phyloP scores from a whole-genome alignment of 805 yeast genomes.

The Ogataea trehaloabstinens region DNA sequence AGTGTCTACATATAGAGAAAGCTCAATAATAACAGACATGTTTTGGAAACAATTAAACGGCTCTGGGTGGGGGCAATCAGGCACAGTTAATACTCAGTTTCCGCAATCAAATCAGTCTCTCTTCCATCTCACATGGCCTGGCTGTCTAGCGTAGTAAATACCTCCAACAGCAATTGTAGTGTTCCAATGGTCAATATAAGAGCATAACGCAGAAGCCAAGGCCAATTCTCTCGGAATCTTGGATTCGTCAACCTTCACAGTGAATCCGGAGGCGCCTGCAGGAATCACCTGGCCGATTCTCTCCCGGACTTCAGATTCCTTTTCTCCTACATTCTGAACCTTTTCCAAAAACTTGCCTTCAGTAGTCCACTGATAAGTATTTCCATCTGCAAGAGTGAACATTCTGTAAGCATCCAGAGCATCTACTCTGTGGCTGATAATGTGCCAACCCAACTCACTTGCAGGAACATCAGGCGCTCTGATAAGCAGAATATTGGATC shows the following conservation, averaged over 20 bases:
- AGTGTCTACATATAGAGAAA: too few relatives aligned
- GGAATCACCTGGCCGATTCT: constrained; percentile 58
- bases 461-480: constrained; percentile 49
- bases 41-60: too few relatives aligned
- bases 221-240: constrained; percentile 60
- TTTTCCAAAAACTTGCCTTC: constrained; percentile 56
- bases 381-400: constrained; percentile 60
- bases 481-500: constrained; percentile 57
- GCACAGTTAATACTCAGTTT: too few relatives aligned
- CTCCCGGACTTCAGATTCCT: constrained; percentile 61
- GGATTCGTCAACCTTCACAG: constrained; percentile 50
- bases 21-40: too few relatives aligned
- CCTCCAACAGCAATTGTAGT: constrained; percentile 63
- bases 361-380: constrained; percentile 64
- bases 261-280: constrained; percentile 55
- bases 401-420: constrained; percentile 59
- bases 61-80: too few relatives aligned
- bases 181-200: constrained; percentile 68
- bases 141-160: constrained; percentile 54
- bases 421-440: constrained; percentile 57
- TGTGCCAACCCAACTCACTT: constrained; percentile 63
- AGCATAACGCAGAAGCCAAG: constrained; percentile 55
- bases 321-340: constrained; percentile 59
- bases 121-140: constrained; percentile 52
- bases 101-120: constrained; percentile 40